Conservation (phyloP, 352 stramenopile species). For the Phytophthora fragariae region DNA sequence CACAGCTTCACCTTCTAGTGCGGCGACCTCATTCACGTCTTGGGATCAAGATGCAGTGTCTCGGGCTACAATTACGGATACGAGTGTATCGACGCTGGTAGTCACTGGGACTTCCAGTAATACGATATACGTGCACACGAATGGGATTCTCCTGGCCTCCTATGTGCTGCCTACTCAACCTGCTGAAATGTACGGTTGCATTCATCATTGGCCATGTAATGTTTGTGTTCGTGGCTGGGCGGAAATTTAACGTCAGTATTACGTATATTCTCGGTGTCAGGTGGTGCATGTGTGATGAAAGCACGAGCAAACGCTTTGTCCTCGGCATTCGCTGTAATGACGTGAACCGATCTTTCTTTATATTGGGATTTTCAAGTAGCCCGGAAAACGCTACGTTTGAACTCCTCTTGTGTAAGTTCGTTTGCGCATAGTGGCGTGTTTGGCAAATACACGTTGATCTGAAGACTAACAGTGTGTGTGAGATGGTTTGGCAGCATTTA, state of each 20-base stretch:
- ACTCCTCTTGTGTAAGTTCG: conserved; percentile 54
- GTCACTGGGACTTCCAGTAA: conserved; percentile 56
- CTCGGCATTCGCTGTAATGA: conserved; percentile 58
- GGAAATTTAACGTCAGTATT: neutral
- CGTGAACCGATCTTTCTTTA: conserved; percentile 53
- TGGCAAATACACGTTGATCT: neutral
- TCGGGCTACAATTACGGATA: conserved; percentile 12
- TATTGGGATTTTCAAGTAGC: conserved; percentile 56
- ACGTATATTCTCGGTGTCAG: conserved; percentile 9
- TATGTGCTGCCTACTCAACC: conserved; percentile 53
- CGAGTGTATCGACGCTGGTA: conserved; percentile 40
- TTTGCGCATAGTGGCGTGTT: neutral
- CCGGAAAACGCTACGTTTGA: conserved; percentile 40
- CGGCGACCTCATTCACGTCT: conserved; percentile 2
- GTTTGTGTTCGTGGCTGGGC: neutral
- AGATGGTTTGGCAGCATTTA: conserved; percentile 47
- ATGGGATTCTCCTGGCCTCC: conserved; percentile 52
- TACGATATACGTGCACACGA: conserved; percentile 56
- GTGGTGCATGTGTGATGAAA: conserved; percentile 36
- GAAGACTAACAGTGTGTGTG: neutral
- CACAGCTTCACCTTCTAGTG: conserved; percentile 1
- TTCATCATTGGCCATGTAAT: neutral
- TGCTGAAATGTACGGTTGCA: conserved; percentile 51
- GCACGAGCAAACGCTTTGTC: conserved; percentile 32
- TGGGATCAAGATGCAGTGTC: conserved; percentile 10